Evolutionary conservation across 345 rosid species (phyloP), one percentile per base, ranked within the genome.

Genomic region (Brassica rapa): DNA sequence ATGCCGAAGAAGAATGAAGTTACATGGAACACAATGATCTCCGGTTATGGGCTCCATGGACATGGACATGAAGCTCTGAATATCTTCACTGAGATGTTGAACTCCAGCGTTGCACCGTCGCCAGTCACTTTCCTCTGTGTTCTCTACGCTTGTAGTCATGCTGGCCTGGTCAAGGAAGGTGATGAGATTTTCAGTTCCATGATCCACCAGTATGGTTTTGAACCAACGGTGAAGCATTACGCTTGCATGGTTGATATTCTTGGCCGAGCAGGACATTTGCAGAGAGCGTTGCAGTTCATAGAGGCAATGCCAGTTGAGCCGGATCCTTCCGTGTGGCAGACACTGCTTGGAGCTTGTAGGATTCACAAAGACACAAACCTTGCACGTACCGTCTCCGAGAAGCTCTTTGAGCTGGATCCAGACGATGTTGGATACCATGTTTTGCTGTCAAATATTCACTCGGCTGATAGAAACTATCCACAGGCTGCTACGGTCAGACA

Each of bases 1-100:
- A 85, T 86, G 81, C 85, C 86, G 0, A 83, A 78, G 83, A 92
- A 87, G 85, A 89, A 89, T 74, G 92, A 81, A 72, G 93, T 92
- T 27, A 89, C 96, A 77, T 92, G 97, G 97, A 92, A 90, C 70
- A 83, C 94, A 14, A 90, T 92, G 88, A 92, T 92, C 64, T 87
- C 89, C 2, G 90, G 93, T 41, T 92, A 89, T 81, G 94, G 94
- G 51, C 93, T 92, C 37, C 97, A 92, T 77, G 97, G 97, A 46
- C 85, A 82, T 62, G 96, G 97, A 60, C 82, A 83, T 61, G 90
- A 87, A 79, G 97, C 92, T 62, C 76, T 89, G 46, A 66, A 67
- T 62, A 85, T 90, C 72, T 90, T 88, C 68, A 57, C 80, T 30
- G 84, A 90, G 74, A 90, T 89, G 93, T 63, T 76, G 76, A 56